phyloP scores from a whole-genome alignment of 805 yeast genomes.

The Ogataea haglerorum region DNA sequence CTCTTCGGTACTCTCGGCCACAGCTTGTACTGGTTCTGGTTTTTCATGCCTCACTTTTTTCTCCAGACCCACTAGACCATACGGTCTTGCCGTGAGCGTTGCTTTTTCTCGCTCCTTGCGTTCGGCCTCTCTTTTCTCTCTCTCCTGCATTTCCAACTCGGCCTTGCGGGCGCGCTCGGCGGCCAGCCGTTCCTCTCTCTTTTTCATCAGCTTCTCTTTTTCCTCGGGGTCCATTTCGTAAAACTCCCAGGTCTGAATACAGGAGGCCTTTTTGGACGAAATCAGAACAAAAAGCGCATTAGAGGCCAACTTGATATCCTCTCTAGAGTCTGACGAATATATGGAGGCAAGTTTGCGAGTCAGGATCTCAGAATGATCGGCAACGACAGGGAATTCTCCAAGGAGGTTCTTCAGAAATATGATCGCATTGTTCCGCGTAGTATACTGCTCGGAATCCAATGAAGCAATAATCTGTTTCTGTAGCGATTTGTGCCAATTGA shows the following conservation, averaged over 20 bases:
- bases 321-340: constrained; percentile 55
- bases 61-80: constrained; percentile 30
- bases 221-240: constrained; percentile 46
- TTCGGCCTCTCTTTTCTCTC: constrained; percentile 16
- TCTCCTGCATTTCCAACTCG: constrained; percentile 16
- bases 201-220: constrained; percentile 29
- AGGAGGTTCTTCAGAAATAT: constrained; percentile 64
- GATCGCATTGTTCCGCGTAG: constrained; percentile 77
- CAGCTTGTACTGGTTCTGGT: not conserved
- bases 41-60: constrained; percentile 14
- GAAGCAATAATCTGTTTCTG: constrained; percentile 42
- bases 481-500: constrained; percentile 53
- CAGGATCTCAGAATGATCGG: constrained; percentile 59
- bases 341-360: constrained; percentile 46
- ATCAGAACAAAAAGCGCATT: constrained; percentile 67
- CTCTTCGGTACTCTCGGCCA: constrained; percentile 1
- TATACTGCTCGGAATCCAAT: constrained; percentile 55
- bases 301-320: constrained; percentile 76
- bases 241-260: constrained; percentile 57
- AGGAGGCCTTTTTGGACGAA: constrained; percentile 47
- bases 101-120: constrained; percentile 12
- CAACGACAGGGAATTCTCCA: constrained; percentile 62
- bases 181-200: constrained; percentile 17
- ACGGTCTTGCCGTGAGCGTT: constrained; percentile 23
- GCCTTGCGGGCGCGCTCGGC: constrained; percentile 20